These are phyloP conservation scores for Chloris gayana DNA, from an alignment of 176 grass and related monocot genomes.

Conservation along the genomic window DNA sequence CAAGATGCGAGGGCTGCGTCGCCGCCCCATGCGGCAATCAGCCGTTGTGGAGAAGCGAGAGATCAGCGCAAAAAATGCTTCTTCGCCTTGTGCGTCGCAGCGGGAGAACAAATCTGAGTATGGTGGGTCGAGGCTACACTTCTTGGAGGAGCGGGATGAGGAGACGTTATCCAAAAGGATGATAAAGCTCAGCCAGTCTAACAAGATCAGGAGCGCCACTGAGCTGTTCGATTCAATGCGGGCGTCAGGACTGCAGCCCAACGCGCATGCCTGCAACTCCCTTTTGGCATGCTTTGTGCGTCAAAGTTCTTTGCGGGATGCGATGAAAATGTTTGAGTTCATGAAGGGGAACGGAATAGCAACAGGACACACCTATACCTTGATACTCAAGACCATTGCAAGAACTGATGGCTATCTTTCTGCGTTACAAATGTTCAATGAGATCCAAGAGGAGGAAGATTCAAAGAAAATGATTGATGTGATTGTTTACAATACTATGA, in stretches of 20 bases:
- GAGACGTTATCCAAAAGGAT: constrained; percentile 65
- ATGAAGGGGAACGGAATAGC: constrained; percentile 53
- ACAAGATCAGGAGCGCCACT: constrained; percentile 77
- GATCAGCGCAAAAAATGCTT: constrained; percentile 7
- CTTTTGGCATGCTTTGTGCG: no score
- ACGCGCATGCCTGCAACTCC: no score
- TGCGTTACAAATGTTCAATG: constrained; percentile 64
- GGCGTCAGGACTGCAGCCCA: constrained; percentile 46
- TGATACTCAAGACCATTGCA: constrained; percentile 79
- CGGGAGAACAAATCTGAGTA: constrained; percentile 25
- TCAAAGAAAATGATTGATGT: constrained; percentile 61
- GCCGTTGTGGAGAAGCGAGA: constrained; percentile 23
- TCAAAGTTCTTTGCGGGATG: constrained; percentile 38
- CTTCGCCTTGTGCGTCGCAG: neutral
- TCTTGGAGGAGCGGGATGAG: constrained; percentile 89
- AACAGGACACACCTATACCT: constrained; percentile 72
- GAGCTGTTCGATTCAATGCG: constrained; percentile 86
- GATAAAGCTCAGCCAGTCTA: constrained; percentile 69
- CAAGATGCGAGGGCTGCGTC: constrained; percentile 26
- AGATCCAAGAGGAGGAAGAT: constrained; percentile 46
- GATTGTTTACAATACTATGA: constrained; percentile 91
- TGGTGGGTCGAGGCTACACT: constrained; percentile 57
- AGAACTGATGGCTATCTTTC: constrained; percentile 43
- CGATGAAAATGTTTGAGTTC: constrained; percentile 65
- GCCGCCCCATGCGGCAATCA: constrained; percentile 30